Evolutionary conservation across 1,139 yeast genomes (phyloP), one percentile per base, ranked within the genome.

Genomic region (Nadsonia starkeyi-henricii): DNA sequence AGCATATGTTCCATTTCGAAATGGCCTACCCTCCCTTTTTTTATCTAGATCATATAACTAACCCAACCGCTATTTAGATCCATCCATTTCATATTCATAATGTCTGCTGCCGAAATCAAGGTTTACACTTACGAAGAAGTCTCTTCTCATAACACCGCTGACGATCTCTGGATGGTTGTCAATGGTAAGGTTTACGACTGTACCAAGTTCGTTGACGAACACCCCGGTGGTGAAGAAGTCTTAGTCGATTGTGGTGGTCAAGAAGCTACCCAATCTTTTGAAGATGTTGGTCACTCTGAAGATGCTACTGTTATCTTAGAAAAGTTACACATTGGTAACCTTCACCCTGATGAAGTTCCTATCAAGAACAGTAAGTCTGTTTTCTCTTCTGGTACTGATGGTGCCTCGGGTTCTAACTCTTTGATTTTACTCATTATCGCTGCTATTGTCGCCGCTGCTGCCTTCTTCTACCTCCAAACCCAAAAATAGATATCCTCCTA

Each of bases 161-260:
- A 81, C 51, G 96, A 89, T 65, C 74, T 85, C 57, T 91, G 96
- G 95, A 75, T 91, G 68, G 84, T 86, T 56, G 79, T 86, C 68
- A 79, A 85, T 56, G 96, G 94, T 45, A 84, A 82, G 62, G 97
- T 91, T 49, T 91, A 89, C 69, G 88, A 91, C 66, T 79, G 85
- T 53, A 70, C 95, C 50, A 70, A 72, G 56, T 91, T 89, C 67
- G 68, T 89, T 53, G 96, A 89, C 61, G 97, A 91, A 71, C 99
- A 91, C 70, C 95, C 95, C 53, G 99, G 99, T 72, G 99, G 99
- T 63, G 97, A 88, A 68, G 98, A 93, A 68, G 96, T 91, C 47
- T 75, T 91, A 58, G 69, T 83, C 50, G 98, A 93, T 62, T 77
- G 80, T 58, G 97, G 91, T 52, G 98, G 98, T 56, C 72, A 73